Evolutionary conservation across 768 basidiomycete species (phyloP).

Genomic region (Agrocybe praecox): DNA sequence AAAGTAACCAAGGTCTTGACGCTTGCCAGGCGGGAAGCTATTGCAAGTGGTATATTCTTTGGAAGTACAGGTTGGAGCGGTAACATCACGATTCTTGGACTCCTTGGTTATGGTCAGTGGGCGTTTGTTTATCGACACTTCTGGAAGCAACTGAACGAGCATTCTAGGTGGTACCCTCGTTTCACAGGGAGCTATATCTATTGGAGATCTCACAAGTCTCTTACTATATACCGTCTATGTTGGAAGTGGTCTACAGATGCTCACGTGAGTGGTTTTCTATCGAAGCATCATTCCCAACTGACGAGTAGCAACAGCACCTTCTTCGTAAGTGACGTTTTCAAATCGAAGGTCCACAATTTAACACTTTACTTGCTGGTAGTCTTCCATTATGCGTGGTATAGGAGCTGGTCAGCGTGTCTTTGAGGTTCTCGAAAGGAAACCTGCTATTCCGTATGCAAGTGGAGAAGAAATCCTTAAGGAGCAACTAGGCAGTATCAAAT

Average conservation of each 20-base stretch:
- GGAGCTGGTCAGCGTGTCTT: conserved; percentile 95
- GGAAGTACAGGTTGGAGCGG: conserved; percentile 93
- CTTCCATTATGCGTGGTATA: conserved; percentile 95
- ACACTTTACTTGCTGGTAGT: conserved; percentile 38
- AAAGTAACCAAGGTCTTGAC: conserved; percentile 65
- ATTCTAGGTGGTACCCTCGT: conserved; percentile 85
- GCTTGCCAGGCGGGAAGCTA: conserved; percentile 83
- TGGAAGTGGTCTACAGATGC: conserved; percentile 76
- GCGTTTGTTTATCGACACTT: too few species aligned
- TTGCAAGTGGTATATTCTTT: conserved; percentile 92
- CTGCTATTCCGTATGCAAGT: conserved; percentile 66
- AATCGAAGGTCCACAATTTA: conserved; percentile 11
- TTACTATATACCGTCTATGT: conserved; percentile 92
- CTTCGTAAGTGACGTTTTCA: conserved; percentile 41
- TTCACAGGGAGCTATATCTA: conserved; percentile 82
- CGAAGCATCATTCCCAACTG: neutral
- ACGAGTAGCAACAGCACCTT: conserved; percentile 40
- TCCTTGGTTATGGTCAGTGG: conserved; percentile 85
- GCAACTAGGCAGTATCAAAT: conserved; percentile 71
- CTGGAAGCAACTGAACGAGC: neutral
- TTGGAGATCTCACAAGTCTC: conserved; percentile 89
- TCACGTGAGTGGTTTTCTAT: conserved; percentile 54
- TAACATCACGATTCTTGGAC: conserved; percentile 84
- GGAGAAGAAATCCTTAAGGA: conserved; percentile 60
- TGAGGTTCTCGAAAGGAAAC: conserved; percentile 82